Percentiles rank a stretch among this genome's conserved stretches.
Evolutionary conservation across 2,329 filamentous ascomycete species (phyloP).

Genomic region (Pyricularia sp.): DNA sequence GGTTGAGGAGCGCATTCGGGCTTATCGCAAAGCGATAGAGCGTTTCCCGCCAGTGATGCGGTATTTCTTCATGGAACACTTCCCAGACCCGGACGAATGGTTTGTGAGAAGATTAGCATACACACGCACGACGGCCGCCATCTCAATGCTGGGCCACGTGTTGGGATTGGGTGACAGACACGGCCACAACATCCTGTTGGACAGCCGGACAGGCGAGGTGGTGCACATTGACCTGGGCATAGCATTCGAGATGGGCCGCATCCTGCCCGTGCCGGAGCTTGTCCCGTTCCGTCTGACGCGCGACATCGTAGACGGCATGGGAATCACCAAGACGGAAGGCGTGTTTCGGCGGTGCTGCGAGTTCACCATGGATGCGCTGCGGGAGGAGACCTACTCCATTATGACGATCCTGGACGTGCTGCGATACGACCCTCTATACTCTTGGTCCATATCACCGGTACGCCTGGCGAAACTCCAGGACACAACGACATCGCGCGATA

Average conservation of each 20-base stretch:
- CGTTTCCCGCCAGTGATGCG: constrained; percentile 88
- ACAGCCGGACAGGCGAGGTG: constrained; percentile 81
- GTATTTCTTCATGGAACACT: constrained; percentile 96
- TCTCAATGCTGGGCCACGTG: constrained; percentile 90
- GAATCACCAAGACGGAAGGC: constrained; percentile 87
- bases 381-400: constrained; percentile 93
- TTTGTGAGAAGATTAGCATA: constrained; percentile 84
- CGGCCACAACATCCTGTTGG: constrained; percentile 92
- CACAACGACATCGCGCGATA: constrained; percentile 47
- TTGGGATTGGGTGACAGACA: constrained; percentile 90
- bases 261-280: constrained; percentile 90
- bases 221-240: constrained; percentile 97
- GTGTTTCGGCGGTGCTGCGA: constrained; percentile 98
- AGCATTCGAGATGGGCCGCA: constrained; percentile 90
- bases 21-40: constrained; percentile 69
- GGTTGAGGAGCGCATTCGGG: constrained; percentile 60
- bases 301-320: constrained; percentile 96
- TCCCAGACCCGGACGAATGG: constrained; percentile 92
- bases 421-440: constrained; percentile 95
- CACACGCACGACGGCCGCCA: constrained; percentile 84
- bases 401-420: constrained; percentile 98
- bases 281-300: constrained; percentile 92
- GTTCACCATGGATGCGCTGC: constrained; percentile 87
- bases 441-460: constrained; percentile 78
- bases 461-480: constrained; percentile 56